Evolutionary conservation across 2,329 filamentous ascomycete genomes (phyloP), one percentile per base, ranked within the genome.

Genomic region (Talaromyces sp.): DNA sequence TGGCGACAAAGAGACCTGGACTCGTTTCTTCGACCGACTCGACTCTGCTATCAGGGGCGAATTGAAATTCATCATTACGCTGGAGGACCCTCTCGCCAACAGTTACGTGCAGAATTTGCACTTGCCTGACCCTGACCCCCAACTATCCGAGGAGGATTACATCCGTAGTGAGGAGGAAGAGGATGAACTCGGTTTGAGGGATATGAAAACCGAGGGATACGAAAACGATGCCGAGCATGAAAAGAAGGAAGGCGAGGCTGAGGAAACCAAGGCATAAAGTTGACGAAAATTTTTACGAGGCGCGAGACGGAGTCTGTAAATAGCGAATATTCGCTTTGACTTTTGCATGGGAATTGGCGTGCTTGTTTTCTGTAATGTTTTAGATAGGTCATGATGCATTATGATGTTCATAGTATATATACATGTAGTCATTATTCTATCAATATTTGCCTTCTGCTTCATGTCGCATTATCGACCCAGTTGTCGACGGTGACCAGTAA

Each of bases 171-270:
- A 90, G 0, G 91, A 97, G 76, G 95, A 99, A 75, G 92, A 97
- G 79, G 95, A 99, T 73, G 92, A 97, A 66, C 82, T 99, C 11
- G 95, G 95, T 0, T 80, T 99, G 69, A 88, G 83, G 66, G 95
- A 99, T 74, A 99, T 99, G 89, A 95, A 94, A 84, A 88, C 89
- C 0, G 93, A 98, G 77, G 89, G 88, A 0, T 98, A 99, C 74
- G 90, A 90, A 76, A 82, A 88, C 62, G 85, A 87, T 68, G 69
- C 63, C 7, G 66, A 67, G 40, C 29, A 72, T 53, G 27, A 36
- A 22, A 68, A 71, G 38, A 66, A 68, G 58, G 65, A 61, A 56
- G 65, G 69, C 40, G 70, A 75, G 65, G 40, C 68, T 75, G 67
- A 69, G 73, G 69, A 71, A 71, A 6, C 62, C 29, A 38, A 63